Base-by-base conservation (phyloP, 768 basidiomycete species). In the Leccinum imitatum region DNA sequence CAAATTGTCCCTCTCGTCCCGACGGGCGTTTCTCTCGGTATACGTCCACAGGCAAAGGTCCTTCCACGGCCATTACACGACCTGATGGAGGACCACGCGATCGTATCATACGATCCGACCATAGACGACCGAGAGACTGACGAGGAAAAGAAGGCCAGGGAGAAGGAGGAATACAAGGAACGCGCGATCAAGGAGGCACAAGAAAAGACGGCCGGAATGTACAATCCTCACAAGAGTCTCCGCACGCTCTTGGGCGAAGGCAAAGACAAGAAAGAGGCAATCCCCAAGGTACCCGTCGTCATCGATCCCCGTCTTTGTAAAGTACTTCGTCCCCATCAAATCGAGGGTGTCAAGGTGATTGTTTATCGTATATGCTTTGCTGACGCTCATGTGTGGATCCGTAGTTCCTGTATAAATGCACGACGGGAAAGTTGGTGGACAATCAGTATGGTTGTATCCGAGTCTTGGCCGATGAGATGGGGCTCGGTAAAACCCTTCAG, bases 81-180 rank as follows among this genome's bases (percentile, higher is more conserved):
- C 71, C 97, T 95, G 1, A 95, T 99, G 91, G 87, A 91, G 53
- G 95, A 98, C 67, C 95, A 98, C 74, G 95, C 96, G 1, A 97
- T 99, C 61, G 96, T 99, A 3, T 76, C 98, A 14, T 99, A 93
- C 71, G 97, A 98, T 68, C 97, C 97, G 1, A 98, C 97, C 0
- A 87, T 96, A 51, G 95, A 99, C 69, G 89, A 91, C 69, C 78
- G 89, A 64, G 94, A 95, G 73, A 93, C 93, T 0, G 91, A 93
- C 68, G 90, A 94, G 67, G 93, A 94, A 70, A 81, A 82, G 66
- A 85, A 79, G 71, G 87, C 86, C 59, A 79, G 90, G 39, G 83
- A 88, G 67, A 88, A 87, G 69, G 86, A 89, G 67, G 89, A 90
- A 68, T 84, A 79, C 33, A 89, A 83, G 69, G 82, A 81, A 61